phyloP scores from a whole-genome alignment of 192 early-diverging fungal genomes.

The Backusella parvicylindrica region DNA sequence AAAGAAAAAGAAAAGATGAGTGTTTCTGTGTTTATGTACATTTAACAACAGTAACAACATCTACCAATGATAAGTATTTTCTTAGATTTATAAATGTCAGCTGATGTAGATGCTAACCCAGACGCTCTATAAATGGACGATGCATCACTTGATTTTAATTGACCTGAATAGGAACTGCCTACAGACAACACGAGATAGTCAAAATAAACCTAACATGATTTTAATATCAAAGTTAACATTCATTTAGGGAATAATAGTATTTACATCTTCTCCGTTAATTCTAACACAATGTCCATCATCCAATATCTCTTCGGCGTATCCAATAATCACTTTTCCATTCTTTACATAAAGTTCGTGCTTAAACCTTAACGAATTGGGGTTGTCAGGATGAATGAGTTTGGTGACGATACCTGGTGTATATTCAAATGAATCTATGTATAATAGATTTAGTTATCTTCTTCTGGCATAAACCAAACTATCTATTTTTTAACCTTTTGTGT shows the following conservation, averaged over 20 bases:
- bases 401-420: constrained; percentile 30
- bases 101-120: constrained; percentile 8
- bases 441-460: background rate
- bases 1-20: background rate
- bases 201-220: constrained; percentile 22
- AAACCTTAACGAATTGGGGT: constrained; percentile 18
- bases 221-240: background rate
- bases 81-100: constrained; percentile 18
- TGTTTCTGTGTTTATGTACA: background rate
- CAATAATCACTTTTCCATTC: constrained; percentile 34
- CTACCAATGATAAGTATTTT: constrained; percentile 37
- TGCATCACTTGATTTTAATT: constrained; percentile 30
- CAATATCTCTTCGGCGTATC: constrained; percentile 21
- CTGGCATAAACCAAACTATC: background rate
- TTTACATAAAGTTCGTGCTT: constrained; percentile 24
- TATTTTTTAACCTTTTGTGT: constrained; percentile 31
- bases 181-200: constrained; percentile 35
- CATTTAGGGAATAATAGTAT: background rate
- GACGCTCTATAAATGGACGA: constrained; percentile 25
- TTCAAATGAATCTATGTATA: constrained; percentile 30
- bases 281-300: constrained; percentile 4
- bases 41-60: background rate
- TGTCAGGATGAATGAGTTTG: constrained; percentile 15
- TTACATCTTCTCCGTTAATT: constrained; percentile 28
- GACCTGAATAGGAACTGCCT: constrained; percentile 27